A percentile compares a stretch with the other conserved stretches of the same genome.
phyloP scores from a whole-genome alignment of 805 yeast genomes.

The Maudiozyma pseudohumilis region DNA sequence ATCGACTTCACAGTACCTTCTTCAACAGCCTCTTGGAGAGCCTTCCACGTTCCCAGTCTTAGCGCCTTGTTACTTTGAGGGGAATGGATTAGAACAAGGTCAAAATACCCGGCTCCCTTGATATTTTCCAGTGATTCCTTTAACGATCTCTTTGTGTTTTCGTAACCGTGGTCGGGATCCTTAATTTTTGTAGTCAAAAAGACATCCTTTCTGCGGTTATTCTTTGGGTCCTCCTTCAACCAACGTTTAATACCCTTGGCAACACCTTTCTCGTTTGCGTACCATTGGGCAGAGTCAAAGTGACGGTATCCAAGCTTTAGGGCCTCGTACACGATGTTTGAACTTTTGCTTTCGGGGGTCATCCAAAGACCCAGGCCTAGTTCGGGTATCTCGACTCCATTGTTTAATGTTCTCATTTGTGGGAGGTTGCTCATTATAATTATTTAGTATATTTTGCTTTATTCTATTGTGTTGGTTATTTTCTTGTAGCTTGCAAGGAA shows the following conservation, averaged over 20 bases:
- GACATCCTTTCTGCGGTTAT: constrained; percentile 37
- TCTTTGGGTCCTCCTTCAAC: constrained; percentile 37
- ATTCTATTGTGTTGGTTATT: too few species aligned
- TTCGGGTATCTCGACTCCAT: constrained; percentile 46
- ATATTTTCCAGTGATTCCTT: constrained; percentile 43
- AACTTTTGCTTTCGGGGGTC: constrained; percentile 32
- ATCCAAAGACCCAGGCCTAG: constrained; percentile 48
- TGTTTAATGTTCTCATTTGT: constrained; percentile 33
- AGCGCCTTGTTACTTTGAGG: constrained; percentile 39
- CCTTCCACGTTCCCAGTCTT: constrained; percentile 56
- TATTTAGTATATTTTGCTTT: too few species aligned
- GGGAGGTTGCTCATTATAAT: not conserved
- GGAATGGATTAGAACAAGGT: constrained; percentile 55
- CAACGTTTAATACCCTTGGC: constrained; percentile 49
- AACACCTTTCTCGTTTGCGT: constrained; percentile 52
- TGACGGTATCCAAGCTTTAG: constrained; percentile 60
- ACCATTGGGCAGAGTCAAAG: constrained; percentile 57
- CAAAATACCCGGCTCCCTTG: constrained; percentile 50
- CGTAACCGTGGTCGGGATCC: constrained; percentile 54
- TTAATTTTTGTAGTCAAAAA: constrained; percentile 64
- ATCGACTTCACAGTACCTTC: constrained; percentile 50
- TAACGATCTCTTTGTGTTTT: constrained; percentile 47
- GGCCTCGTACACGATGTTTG: constrained; percentile 42
- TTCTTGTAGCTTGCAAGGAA: too few species aligned
- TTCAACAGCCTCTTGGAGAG: constrained; percentile 60